Base-by-base conservation (phyloP, 2,329 filamentous ascomycete genomes). In the Pseudogymnoascus sp. region DNA sequence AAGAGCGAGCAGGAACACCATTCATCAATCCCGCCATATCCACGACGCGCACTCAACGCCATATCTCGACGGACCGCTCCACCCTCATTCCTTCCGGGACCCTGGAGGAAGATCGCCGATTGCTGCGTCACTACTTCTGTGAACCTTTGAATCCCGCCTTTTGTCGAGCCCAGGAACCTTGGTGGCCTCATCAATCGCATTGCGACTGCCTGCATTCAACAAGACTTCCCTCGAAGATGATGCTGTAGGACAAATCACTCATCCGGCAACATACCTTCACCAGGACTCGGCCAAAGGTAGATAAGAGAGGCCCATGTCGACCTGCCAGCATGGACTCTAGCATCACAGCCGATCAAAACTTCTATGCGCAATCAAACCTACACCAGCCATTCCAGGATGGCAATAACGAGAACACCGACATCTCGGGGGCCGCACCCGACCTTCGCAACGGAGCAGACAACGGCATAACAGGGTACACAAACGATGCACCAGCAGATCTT, bases 271-370 rank as follows among this genome's bases (percentile, higher is more conserved):
- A 54, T 34, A 54, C 47, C 47, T 54, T 54, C 28, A 54, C 47
- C 16, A 54, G 47, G 47, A 54, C 47, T 20, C 47, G 47, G 47
- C 47, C 47, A 32, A 14, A 54, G 47, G 28, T 54, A 54, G 28
- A 54, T 54, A 54, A 18, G 47, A 54, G 28, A 54, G 28, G n/a
- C 20, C 47, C 47, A 54, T 54, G 47, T 12, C n/a, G 47, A 28
- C 47, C 9, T 63, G 60, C 62, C 68, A 69, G 60, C 58, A 71
- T 71, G 70, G 69, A 71, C 58, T 65, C 62, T 62, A 66, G 62
- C 62, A 70, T 70, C 64, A 66, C 68, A 61, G 66, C 66, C 63
- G 69, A 72, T 65, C 69, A 70, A 65, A 70, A 71, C 61, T 70
- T 70, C 62, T 70, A 70, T 63, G 65, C 68, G 9, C 47, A 54